phyloP scores from a whole-genome alignment of 306 rosid species.

The Benincasa hispida region DNA sequence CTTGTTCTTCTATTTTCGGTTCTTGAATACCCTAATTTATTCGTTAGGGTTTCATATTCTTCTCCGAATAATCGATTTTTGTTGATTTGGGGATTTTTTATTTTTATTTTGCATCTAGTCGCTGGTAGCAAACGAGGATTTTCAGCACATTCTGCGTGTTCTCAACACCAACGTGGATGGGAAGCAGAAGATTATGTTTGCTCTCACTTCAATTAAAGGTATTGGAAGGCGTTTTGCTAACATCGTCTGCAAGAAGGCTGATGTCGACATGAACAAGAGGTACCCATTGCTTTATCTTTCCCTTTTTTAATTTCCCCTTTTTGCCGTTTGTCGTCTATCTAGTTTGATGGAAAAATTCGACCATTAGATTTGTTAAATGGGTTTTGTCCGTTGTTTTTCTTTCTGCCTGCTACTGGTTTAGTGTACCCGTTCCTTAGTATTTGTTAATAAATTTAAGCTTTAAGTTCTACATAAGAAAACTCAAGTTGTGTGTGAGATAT shows the following conservation, averaged over 20 bases:
- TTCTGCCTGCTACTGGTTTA: neutral
- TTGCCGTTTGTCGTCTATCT: neutral
- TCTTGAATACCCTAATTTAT: neutral
- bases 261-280: conserved; percentile 21
- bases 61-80: neutral
- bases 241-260: conserved; percentile 16
- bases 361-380: neutral
- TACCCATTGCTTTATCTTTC: neutral
- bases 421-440: neutral
- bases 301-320: neutral
- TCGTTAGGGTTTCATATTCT: neutral
- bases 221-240: conserved; percentile 17
- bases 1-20: neutral
- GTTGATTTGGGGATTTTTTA: neutral
- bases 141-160: conserved; percentile 16
- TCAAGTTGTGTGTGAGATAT: neutral
- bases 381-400: neutral
- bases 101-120: neutral
- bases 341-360: neutral
- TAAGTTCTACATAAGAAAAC: neutral
- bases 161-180: conserved; percentile 16
- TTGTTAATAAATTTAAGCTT: neutral
- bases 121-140: conserved; percentile 15
- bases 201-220: conserved; percentile 18
- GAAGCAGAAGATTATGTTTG: conserved; percentile 18